Base-by-base conservation (phyloP, 768 basidiomycete species). In the Trametes coccinea region DNA sequence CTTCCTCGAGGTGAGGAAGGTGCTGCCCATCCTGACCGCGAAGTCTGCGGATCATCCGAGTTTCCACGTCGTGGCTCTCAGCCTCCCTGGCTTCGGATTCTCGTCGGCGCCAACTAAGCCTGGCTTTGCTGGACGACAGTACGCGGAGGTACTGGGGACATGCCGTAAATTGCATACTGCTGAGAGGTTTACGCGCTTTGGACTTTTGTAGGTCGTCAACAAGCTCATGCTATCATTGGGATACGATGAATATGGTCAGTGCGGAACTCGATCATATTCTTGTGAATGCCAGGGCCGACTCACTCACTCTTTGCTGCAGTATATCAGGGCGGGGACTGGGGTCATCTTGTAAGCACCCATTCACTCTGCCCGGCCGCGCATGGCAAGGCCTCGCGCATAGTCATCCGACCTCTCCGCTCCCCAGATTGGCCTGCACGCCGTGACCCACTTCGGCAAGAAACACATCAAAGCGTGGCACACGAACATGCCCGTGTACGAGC, bases 71-170 rank as follows among this genome's bases (percentile, higher is more conserved):
- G 84, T 88, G 0, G 81, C 80, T 0, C 63, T 79, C 46, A 81
- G 84, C 64, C 65, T 87, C 10, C 87, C 86, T 10, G 84, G 84
- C 0, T 88, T 73, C 68, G 85, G 84, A 0, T 87, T 86, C 69
- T 87, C 86, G 0, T 78, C 83, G 41, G 82, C 80, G 0, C 79
- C 83, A 0, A 81, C 69, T 47, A 80, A 80, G 66, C 77, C 75
- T 61, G 84, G 84, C 0, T 87, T 87, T 62, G 66, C 64, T 5
- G 27, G 73, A 0, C 61, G 69, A 17, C 84, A 86, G 53, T 84
- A 81, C 48, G 84, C 83, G 1, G 84, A 87, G 73, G 85, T 81
- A 43, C 1, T 22, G 22, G 22, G 22, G 22, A 22, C 22, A 16
- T 16, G n/a, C 14, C 22, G 4, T 34, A n/a, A 0, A 2, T 9